These are phyloP conservation scores for Podospora anserina DNA, from an alignment of 495 filamentous ascomycete species.

Conservation along the genomic window DNA sequence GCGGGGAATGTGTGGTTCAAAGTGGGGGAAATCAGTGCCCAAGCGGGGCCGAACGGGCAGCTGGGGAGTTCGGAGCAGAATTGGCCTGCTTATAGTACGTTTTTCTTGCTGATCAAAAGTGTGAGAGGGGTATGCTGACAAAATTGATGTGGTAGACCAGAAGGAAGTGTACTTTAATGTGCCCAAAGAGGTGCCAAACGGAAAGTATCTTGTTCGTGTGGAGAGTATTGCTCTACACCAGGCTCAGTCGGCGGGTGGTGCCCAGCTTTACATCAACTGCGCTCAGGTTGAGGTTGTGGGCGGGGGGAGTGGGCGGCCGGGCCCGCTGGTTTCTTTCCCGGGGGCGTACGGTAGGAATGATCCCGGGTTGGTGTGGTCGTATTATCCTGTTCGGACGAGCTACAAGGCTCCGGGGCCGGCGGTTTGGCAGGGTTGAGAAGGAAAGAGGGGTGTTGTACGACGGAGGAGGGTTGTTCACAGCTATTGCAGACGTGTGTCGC, in stretches of 20 bases:
- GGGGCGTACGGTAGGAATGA: conserved; percentile 52
- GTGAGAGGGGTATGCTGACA: neutral
- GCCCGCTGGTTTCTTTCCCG: conserved; percentile 46
- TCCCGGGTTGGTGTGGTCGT: conserved; percentile 48
- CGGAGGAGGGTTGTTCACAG: neutral
- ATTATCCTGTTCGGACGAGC: conserved; percentile 29
- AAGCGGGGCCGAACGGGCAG: conserved; percentile 20
- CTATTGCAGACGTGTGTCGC: no score
- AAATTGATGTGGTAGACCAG: conserved; percentile 7
- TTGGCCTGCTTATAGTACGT: conserved; percentile 43
- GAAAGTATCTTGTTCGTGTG: conserved; percentile 41
- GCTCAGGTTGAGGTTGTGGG: conserved; percentile 56
- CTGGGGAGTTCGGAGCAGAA: conserved; percentile 29
- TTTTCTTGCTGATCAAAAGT: no score
- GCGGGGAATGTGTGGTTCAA: conserved; percentile 51
- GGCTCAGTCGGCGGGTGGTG: conserved; percentile 36
- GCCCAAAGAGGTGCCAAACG: conserved; percentile 39
- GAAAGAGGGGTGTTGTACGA: neutral
- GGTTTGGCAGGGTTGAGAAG: conserved; percentile 31
- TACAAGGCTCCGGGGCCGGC: conserved; percentile 46
- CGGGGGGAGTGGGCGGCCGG: conserved; percentile 45
- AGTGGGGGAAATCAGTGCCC: conserved; percentile 36
- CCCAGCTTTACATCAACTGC: conserved; percentile 55
- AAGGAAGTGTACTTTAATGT: conserved; percentile 34
- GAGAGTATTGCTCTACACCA: conserved; percentile 42